These are phyloP conservation scores for Tricholoma terreum DNA, from an alignment of 768 basidiomycete genomes.

Conservation along the genomic window DNA sequence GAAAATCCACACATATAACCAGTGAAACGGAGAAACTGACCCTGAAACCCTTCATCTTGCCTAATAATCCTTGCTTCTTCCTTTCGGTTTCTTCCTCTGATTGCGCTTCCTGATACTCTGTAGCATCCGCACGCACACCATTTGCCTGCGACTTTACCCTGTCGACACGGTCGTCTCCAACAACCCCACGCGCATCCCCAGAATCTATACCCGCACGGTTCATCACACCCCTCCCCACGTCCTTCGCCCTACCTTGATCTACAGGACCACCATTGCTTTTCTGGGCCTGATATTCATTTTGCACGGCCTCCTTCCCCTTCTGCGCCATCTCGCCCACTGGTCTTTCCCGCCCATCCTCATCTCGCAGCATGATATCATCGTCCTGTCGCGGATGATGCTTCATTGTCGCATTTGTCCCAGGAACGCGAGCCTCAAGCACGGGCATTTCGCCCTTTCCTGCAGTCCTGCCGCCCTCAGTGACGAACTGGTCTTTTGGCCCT, in stretches of 20 bases:
- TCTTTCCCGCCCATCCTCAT: slow-evolving; percentile 31
- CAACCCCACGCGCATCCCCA: slow-evolving; percentile 2
- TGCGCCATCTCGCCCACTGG: slow-evolving; percentile 21
- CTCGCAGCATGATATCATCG: slow-evolving; percentile 34
- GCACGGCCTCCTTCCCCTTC: slow-evolving; percentile 9
- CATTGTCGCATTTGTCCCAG: slow-evolving; percentile 28
- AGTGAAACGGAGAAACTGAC: slow-evolving; percentile 27
- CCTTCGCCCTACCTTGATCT: neutral
- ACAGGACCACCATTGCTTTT: slow-evolving; percentile 7
- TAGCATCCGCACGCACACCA: slow-evolving; percentile 13
- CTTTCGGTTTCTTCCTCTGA: slow-evolving; percentile 18
- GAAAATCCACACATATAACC: neutral
- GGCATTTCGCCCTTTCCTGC: slow-evolving; percentile 32
- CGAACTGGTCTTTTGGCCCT: slow-evolving; percentile 66
- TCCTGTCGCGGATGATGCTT: slow-evolving; percentile 47
- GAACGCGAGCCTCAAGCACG: slow-evolving; percentile 28
- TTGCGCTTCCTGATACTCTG: slow-evolving; percentile 9
- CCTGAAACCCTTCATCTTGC: slow-evolving; percentile 33
- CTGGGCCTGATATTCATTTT: neutral
- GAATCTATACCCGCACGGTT: neutral
- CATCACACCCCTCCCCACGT: neutral
- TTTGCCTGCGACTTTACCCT: slow-evolving; percentile 2
- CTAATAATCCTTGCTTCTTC: slow-evolving; percentile 34
- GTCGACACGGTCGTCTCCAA: slow-evolving; percentile 9
- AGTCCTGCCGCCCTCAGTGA: slow-evolving; percentile 40